These are phyloP conservation scores for Epichloe coenophiala DNA, from an alignment of 2,329 filamentous ascomycete genomes.

Conservation along the genomic window DNA sequence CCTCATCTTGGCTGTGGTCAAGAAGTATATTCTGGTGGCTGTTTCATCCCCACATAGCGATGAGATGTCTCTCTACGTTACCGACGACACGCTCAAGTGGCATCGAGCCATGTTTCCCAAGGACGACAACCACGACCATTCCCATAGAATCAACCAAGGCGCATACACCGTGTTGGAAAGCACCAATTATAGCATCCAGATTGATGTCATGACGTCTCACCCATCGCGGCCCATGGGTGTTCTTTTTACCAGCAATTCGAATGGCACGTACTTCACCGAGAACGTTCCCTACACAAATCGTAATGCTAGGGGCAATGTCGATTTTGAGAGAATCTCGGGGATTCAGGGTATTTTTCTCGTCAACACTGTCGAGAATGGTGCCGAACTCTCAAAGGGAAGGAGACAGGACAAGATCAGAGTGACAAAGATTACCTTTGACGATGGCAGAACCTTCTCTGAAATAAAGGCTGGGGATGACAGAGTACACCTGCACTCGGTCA, in stretches of 20 bases:
- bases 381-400: conserved; percentile 48
- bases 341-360: conserved; percentile 89
- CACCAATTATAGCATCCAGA: conserved; percentile 94
- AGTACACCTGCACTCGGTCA: conserved; percentile 87
- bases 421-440: conserved; percentile 85
- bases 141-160: conserved; percentile 53
- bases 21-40: conserved; percentile 76
- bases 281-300: conserved; percentile 91
- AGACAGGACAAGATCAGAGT: conserved; percentile 52
- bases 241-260: conserved; percentile 91
- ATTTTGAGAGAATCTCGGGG: conserved; percentile 86
- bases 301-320: conserved; percentile 60
- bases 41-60: conserved; percentile 66
- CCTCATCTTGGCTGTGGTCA: conserved; percentile 69
- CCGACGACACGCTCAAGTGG: conserved; percentile 72
- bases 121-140: conserved; percentile 64
- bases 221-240: conserved; percentile 64
- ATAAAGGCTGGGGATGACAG: conserved; percentile 55
- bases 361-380: conserved; percentile 77
- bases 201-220: conserved; percentile 70
- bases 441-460: conserved; percentile 71
- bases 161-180: conserved; percentile 91
- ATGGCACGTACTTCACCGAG: conserved; percentile 88
- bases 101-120: conserved; percentile 81
- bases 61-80: conserved; percentile 86